These are phyloP conservation scores for Chlorophyllum brunneum DNA, from an alignment of 768 basidiomycete species.

Conservation along the genomic window DNA sequence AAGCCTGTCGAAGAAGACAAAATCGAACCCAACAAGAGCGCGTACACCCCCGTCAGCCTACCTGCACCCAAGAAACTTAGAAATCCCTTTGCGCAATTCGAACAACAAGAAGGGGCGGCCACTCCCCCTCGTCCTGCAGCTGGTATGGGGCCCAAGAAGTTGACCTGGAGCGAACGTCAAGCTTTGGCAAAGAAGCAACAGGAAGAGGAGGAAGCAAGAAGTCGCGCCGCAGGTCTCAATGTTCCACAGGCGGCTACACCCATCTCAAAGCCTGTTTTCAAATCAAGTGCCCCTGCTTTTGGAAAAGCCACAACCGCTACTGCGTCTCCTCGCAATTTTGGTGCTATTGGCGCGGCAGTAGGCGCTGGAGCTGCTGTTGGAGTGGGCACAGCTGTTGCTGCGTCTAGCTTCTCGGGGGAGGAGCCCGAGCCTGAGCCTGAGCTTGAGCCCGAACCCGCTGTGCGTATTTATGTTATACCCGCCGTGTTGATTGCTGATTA, in stretches of 20 bases:
- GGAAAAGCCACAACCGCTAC: conserved; percentile 37
- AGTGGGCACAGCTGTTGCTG: conserved; percentile 25
- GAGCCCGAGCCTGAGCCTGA: conserved; percentile 19
- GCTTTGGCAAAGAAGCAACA: conserved; percentile 84
- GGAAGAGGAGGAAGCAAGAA: conserved; percentile 71
- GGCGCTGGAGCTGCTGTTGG: conserved; percentile 31
- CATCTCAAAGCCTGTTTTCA: conserved; percentile 32
- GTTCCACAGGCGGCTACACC: conserved; percentile 32
- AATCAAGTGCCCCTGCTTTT: conserved; percentile 44
- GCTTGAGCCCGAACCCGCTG: conserved; percentile 18
- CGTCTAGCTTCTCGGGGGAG: conserved; percentile 25
- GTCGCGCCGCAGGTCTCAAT: conserved; percentile 48
- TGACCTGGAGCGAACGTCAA: conserved; percentile 94
- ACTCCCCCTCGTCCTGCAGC: conserved; percentile 15
- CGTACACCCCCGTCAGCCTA: conserved; percentile 85
- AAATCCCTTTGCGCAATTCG: conserved; percentile 72
- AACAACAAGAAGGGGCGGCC: conserved; percentile 39
- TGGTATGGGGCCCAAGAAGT: conserved; percentile 55
- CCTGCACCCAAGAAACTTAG: conserved; percentile 82
- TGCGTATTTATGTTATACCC: conserved; percentile 14
- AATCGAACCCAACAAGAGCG: conserved; percentile 82
- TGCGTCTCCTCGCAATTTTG: conserved; percentile 40
- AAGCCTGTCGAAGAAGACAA: conserved; percentile 79
- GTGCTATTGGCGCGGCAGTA: conserved; percentile 29
- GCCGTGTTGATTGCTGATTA: conserved; percentile 4